phyloP scores from a whole-genome alignment of 148 eudicot species.

The Pharnaceum exiguum region DNA sequence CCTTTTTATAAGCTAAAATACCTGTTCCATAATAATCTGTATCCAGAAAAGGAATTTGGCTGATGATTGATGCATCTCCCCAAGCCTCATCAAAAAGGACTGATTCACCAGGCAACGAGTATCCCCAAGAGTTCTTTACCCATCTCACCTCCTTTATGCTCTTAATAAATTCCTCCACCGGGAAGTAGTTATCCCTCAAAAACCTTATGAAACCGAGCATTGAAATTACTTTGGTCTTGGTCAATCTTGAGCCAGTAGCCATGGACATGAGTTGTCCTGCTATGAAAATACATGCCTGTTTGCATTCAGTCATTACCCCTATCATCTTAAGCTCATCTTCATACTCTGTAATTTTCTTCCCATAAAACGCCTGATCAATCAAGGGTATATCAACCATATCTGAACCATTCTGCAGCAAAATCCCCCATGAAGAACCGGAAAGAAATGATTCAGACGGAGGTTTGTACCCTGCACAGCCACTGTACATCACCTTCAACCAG shows the following conservation, averaged over 20 bases:
- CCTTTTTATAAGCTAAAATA: constrained; percentile 20
- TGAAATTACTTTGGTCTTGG: constrained; percentile 31
- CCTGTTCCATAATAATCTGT: constrained; percentile 26
- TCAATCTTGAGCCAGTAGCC: constrained; percentile 26
- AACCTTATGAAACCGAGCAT: constrained; percentile 34
- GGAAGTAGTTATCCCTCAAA: constrained; percentile 20
- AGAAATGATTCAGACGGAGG: constrained; percentile 41
- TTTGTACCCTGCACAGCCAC: constrained; percentile 25
- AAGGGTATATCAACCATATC: background rate
- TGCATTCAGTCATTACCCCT: constrained; percentile 29
- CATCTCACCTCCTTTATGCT: constrained; percentile 29
- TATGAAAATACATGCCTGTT: constrained; percentile 31
- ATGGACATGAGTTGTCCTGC: constrained; percentile 33
- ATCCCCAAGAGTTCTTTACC: constrained; percentile 37
- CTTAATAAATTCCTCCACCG: constrained; percentile 22
- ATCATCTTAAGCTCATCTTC: constrained; percentile 14
- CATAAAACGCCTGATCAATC: constrained; percentile 10
- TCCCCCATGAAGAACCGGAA: constrained; percentile 19
- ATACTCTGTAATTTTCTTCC: background rate
- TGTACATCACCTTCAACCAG: constrained; percentile 33
- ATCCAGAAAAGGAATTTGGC: constrained; percentile 38
- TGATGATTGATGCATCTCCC: constrained; percentile 27
- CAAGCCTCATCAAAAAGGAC: constrained; percentile 33
- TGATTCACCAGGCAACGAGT: constrained; percentile 25
- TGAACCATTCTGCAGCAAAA: constrained; percentile 4